Evolutionary conservation across 352 stramenopile species (phyloP), one percentile per base, ranked within the genome.

Genomic region (Phytophthora capsici): DNA sequence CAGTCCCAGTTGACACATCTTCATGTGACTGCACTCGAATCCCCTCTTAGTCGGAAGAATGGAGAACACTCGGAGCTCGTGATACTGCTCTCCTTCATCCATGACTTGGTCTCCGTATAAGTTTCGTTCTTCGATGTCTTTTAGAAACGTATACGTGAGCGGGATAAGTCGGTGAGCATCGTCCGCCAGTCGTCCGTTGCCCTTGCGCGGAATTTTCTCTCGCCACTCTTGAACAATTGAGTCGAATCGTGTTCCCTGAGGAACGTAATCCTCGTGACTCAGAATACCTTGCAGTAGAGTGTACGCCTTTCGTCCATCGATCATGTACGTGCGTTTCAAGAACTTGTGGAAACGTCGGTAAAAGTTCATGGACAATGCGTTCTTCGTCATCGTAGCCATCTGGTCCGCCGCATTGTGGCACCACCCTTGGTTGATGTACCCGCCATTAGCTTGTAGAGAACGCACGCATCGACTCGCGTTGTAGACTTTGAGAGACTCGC

Each of bases 21-120:
- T 69, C 25, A 73, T 48, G n/a, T 73, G 51, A 26, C 37, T 57
- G 22, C 65, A 62, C 30, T 56, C 46, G 20, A 73, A 73, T 2
- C 57, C 65, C 1, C 36, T 36, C 57, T 69, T 73, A 26, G 17
- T 52, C 13, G 64, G 57, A 13, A 72, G 51, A 1, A 67, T 36
- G 13, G 34, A 60, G 45, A 68, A 64, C 32, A 30, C 22, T 1
- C 50, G 37, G 1, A 59, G 38, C 57, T 63, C 23, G 5, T 16
- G 8, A 32, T 38, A 64, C 30, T 25, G 14, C 14, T 19, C 7
- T 26, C 6, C 17, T 28, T 23, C 47, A n/a, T 55, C 16, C 1
- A 45, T 30, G 5, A 25, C 8, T 9, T 67, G 56, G 44, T 57
- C 54, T 6, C 50, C 13, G 14, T 34, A 23, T 0, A 67, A 19